These are phyloP conservation scores for Tulasnella sp. DNA, from an alignment of 768 basidiomycete species.

Conservation along the genomic window DNA sequence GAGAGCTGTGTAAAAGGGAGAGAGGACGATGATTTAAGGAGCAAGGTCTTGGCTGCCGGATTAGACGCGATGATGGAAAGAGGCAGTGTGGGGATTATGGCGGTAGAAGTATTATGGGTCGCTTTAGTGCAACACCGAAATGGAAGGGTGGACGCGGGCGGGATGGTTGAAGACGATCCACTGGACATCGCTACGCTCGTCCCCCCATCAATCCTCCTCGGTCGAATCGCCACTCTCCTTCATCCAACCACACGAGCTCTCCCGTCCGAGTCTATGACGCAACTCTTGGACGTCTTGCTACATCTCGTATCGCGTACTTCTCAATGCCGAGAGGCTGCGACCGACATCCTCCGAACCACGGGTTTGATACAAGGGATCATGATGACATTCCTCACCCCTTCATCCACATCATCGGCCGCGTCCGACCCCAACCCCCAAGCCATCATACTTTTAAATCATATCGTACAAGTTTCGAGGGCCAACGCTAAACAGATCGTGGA, in stretches of 20 bases:
- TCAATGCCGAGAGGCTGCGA: constrained; percentile 35
- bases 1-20: constrained; percentile 24
- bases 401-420: constrained; percentile 31
- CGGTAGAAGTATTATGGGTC: constrained; percentile 64
- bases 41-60: constrained; percentile 53
- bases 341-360: constrained; percentile 39
- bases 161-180: not conserved
- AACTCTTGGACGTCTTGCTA: constrained; percentile 47
- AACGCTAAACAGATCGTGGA: constrained; percentile 49
- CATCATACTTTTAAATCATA: constrained; percentile 42
- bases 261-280: constrained; percentile 39
- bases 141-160: not conserved
- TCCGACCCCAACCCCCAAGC: constrained; percentile 37
- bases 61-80: constrained; percentile 53
- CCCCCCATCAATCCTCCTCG: constrained; percentile 38
- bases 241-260: constrained; percentile 31
- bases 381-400: constrained; percentile 45
- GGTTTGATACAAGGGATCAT: constrained; percentile 43
- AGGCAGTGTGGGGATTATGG: constrained; percentile 54
- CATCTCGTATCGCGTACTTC: constrained; percentile 47
- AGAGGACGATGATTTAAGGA: constrained; percentile 37
- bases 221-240: constrained; percentile 35
- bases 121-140: constrained; percentile 49
- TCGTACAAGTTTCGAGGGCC: constrained; percentile 54
- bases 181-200: constrained; percentile 22